phyloP scores from a whole-genome alignment of 768 basidiomycete genomes.

The Imleria badia region DNA sequence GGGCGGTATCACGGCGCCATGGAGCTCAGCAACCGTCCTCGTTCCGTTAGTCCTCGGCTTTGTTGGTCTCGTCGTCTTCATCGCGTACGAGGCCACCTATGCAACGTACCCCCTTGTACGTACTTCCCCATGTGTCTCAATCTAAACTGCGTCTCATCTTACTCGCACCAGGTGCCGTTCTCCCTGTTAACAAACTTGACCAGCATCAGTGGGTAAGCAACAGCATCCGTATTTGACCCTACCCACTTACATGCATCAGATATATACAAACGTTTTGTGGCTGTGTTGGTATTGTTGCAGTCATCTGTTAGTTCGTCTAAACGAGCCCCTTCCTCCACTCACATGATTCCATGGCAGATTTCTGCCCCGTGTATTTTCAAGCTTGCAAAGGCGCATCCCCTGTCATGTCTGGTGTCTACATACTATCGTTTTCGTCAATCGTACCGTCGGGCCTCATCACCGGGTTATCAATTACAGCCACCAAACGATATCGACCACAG shows the following conservation, averaged over 20 bases:
- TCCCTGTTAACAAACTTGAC: conserved; percentile 30
- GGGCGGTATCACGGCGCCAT: too few relatives aligned
- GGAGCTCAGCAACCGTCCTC: conserved; percentile 28
- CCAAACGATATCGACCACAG: conserved; percentile 34
- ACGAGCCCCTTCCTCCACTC: neutral
- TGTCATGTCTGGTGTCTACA: conserved; percentile 26
- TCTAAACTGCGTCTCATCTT: neutral
- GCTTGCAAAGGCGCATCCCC: conserved; percentile 37
- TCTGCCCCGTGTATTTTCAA: conserved; percentile 45
- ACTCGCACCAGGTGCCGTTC: conserved; percentile 7
- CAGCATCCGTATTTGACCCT: neutral
- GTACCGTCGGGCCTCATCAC: neutral
- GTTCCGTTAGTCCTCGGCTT: conserved; percentile 43
- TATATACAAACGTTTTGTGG: conserved; percentile 28
- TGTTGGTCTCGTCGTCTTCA: conserved; percentile 19
- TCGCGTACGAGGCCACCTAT: conserved; percentile 38
- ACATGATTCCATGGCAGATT: conserved; percentile 26
- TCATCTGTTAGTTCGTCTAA: conserved; percentile 20
- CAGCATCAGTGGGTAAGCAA: conserved; percentile 25
- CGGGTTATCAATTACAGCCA: conserved; percentile 30
- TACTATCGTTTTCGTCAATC: conserved; percentile 9
- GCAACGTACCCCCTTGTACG: conserved; percentile 18
- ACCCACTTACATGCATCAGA: conserved; percentile 6
- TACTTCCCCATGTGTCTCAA: too few relatives aligned
- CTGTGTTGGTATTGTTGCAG: conserved; percentile 10